Percentiles rank a stretch among this genome's conserved stretches.
phyloP scores from a whole-genome alignment of 148 eudicot genomes.

The Camellia sinensis region DNA sequence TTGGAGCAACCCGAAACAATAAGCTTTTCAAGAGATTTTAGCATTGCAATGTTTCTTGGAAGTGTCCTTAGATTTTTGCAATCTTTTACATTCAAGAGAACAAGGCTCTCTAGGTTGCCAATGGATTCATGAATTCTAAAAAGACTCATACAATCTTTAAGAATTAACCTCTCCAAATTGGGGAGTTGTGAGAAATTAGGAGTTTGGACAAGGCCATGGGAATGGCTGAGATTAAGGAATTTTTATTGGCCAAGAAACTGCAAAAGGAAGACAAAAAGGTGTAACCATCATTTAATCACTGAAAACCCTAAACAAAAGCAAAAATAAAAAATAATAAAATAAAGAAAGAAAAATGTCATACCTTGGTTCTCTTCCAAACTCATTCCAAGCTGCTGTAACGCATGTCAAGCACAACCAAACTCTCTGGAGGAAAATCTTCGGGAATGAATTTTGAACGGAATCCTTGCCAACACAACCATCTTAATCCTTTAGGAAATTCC shows the following conservation, averaged over 20 bases:
- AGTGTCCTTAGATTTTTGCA: not conserved
- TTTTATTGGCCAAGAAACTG: not conserved
- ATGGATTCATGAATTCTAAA: not conserved
- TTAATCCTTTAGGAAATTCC: not conserved
- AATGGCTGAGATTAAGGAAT: constrained; percentile 15
- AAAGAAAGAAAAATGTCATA: not conserved
- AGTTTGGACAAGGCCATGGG: not conserved
- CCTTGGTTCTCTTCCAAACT: constrained; percentile 13
- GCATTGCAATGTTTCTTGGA: not conserved
- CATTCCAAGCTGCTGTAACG: not conserved
- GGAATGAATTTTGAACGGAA: not conserved
- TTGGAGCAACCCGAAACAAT: not conserved
- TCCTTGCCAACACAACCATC: no score
- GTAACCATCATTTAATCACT: not conserved
- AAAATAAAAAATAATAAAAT: no score
- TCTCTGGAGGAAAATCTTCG: not conserved
- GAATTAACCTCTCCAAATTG: not conserved
- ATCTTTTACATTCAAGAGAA: not conserved
- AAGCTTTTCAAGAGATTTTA: not conserved
- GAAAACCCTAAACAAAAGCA: no score
- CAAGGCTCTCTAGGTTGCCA: not conserved
- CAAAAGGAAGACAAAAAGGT: not conserved
- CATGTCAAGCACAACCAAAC: constrained; percentile 15
- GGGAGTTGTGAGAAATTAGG: constrained; percentile 6
- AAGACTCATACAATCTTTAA: no score